Conservation (phyloP, 2,329 filamentous ascomycete species). For the Rhinocladiella similis region DNA sequence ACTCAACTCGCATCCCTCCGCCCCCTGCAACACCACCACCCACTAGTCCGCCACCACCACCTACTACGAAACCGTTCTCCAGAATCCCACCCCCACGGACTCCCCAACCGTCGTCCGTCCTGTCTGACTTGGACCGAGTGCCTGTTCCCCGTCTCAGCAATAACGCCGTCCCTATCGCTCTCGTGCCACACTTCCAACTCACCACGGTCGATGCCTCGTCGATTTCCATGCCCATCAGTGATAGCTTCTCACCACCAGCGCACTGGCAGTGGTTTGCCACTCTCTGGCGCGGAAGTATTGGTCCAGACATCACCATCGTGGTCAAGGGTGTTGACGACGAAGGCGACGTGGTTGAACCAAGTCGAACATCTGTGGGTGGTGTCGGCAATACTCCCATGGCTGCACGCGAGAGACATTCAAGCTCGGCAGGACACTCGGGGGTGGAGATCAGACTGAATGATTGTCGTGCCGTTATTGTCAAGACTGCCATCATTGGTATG, state of each 20-base stretch:
- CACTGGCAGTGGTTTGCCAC: conserved; percentile 98
- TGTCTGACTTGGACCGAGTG: background rate
- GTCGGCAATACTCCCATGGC: background rate
- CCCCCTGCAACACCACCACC: conserved; percentile 13
- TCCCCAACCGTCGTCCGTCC: background rate
- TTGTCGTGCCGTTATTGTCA: conserved; percentile 28
- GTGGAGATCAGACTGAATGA: conserved; percentile 30
- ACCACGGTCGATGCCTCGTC: conserved; percentile 76
- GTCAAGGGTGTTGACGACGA: conserved; percentile 43
- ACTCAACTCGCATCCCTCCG: conserved; percentile 22
- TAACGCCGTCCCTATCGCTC: conserved; percentile 63
- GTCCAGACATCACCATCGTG: conserved; percentile 64
- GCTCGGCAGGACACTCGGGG: conserved; percentile 15
- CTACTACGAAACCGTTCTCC: background rate
- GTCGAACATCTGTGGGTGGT: conserved; percentile 32
- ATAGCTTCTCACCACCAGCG: conserved; percentile 77
- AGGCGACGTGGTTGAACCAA: conserved; percentile 34
- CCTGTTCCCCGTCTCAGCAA: background rate
- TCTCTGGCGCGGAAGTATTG: conserved; percentile 83
- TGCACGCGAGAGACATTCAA: background rate
- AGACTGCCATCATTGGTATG: conserved; percentile 17
- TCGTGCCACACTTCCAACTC: conserved; percentile 79
- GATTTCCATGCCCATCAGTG: conserved; percentile 69
- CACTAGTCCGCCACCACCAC: conserved; percentile 11
- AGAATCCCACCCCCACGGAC: conserved; percentile 8